Evolutionary conservation across 768 basidiomycete species (phyloP).

Genomic region (Termitomyces sp.): DNA sequence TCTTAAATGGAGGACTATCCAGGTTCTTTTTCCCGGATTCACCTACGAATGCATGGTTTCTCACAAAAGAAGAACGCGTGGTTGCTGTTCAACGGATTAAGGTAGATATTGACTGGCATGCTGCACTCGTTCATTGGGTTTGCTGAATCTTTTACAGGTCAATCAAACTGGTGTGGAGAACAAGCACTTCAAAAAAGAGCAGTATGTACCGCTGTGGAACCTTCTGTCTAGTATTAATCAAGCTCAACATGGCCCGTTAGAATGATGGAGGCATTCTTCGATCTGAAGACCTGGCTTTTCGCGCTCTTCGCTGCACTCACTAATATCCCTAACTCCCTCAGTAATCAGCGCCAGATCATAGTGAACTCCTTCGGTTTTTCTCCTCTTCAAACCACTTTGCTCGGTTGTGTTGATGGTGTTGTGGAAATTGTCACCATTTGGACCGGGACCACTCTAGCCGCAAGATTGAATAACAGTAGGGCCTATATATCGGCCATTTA

Average conservation of each 20-base stretch:
- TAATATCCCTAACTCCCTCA: conserved; percentile 62
- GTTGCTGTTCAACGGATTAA: conserved; percentile 62
- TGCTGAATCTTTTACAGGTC: background rate
- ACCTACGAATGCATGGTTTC: conserved; percentile 71
- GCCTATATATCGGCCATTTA: conserved; percentile 59
- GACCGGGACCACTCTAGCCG: conserved; percentile 55
- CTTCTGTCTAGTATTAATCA: background rate
- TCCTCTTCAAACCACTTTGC: conserved; percentile 61
- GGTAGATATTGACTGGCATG: too few species aligned
- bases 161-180: conserved; percentile 74
- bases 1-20: background rate
- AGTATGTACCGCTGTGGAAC: conserved; percentile 41
- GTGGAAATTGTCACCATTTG: conserved; percentile 69
- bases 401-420: conserved; percentile 61
- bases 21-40: conserved; percentile 74
- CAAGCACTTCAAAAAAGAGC: conserved; percentile 75
- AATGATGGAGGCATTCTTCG: conserved; percentile 62
- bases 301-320: conserved; percentile 59
- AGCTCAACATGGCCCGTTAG: conserved; percentile 28
- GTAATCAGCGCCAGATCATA: conserved; percentile 64
- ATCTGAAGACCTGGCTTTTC: conserved; percentile 77
- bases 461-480: conserved; percentile 50
- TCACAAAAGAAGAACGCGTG: conserved; percentile 57
- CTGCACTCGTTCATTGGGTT: too few species aligned
- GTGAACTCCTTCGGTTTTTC: conserved; percentile 64